Base-by-base conservation (phyloP, 2,329 filamentous ascomycete genomes). In the Xenosphaeropsis pyriputrescens region DNA sequence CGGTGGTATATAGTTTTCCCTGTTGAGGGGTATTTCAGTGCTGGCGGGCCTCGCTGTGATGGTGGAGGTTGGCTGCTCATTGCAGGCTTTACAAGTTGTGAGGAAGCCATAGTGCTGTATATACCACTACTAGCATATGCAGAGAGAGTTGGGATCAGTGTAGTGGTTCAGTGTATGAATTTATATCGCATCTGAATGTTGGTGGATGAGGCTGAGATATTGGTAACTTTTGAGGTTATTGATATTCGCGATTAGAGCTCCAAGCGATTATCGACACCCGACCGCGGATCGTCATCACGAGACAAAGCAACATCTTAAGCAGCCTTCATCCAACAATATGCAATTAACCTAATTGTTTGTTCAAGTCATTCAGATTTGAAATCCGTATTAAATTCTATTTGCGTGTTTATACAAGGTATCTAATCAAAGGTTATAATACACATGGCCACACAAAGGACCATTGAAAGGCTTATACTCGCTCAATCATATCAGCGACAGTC, bases 1-100 rank as follows among this genome's bases (percentile, higher is more conserved):
- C 91, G 75, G 67, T 95, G 86, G 67, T 96, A 98, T 64, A 98
- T 96, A 46, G 86, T 94, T 65, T 96, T 96, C 64, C 86, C 85
- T 59, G 78, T 93, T 40, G 84, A 84, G 35, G 91, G 89, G 53
- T 93, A 85, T 48, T 86, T 83, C 44, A 98, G 77, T 18, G 83
- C 79, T 26, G 68, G 57, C 34, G 42, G 40, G 18, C 31, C 18
- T 39, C 50, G 48, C 36, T 47, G 47, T 32, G 40, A 33, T 41
- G 48, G 47, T 13, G 51, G 37, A 16, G 43, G 32, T 34, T 50
- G 48, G 37, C 32, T 42, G 32, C 41, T 37, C 15, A 48, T 35
- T 13, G 51, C 45, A 19, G 47, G 44, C 39, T 54, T 55, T 29
- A 45, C 41, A 14, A 48, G 49, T 40, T 55, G 50, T 18, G 51